Evolutionary conservation across 805 yeast species (phyloP), one percentile per base, ranked within the genome.

Genomic region (Lachancea waltii): DNA sequence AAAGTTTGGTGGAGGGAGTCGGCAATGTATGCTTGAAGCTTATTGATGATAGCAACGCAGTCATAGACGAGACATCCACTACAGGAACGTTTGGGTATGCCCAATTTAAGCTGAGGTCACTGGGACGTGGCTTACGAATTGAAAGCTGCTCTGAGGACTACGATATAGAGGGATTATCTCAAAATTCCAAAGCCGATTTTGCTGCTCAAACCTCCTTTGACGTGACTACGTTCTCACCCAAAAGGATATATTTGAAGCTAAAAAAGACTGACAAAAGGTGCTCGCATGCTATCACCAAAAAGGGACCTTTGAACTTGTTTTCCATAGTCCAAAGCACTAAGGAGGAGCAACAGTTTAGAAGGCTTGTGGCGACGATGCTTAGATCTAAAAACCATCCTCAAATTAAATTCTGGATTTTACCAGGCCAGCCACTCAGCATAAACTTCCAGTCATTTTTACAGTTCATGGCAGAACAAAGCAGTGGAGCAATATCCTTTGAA

Each of bases 71-170:
- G 46, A 81, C 95, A 0, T 65, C 62, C 26, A 77, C 87, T 1
- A 83, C 90, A 92, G 72, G 79, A 1, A 80, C 83, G 27, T 66
- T 81, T 45, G 97, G 97, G 0, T 90, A 90, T 58, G 74, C 82
- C 38, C 97, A 89, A 59, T 64, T 92, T 32, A 45, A 42, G 15
- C 24, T 47, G 2, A 30, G 40, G 9, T 22, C 35, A 3, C 35
- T 51, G 6, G 39, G 33, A 11, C 26, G 34, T 2, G 43, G 40
- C 2, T 46, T 36, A 22, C 33, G 39, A 6, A 23, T 61, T 11
- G 38, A 41, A 25, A 46, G 54, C 33, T 48, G 52, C 32, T 49
- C 52, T 18, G 29, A 49, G 3, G 38, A 42, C 16, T 58, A 44
- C 38, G 36, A 43, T 13, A 56, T 61, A 3, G 29, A 24, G 3